Evolutionary conservation across 2,329 filamentous ascomycete genomes (phyloP).

Genomic region (Aspergillus alliaceus): DNA sequence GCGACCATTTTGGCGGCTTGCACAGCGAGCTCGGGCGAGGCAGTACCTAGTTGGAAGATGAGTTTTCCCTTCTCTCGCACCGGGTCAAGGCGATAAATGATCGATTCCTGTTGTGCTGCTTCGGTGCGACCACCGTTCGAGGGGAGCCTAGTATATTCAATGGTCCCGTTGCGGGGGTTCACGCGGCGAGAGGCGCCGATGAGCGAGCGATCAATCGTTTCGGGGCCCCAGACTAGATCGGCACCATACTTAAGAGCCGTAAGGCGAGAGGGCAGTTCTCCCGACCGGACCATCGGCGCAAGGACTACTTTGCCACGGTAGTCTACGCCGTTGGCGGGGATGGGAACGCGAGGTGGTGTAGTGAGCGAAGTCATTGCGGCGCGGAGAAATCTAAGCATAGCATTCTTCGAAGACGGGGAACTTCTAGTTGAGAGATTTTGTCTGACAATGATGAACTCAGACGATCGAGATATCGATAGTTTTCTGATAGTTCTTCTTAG

Average conservation of each 20-base stretch:
- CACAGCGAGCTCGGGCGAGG: slow-evolving; percentile 78
- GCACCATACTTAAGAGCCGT: slow-evolving; percentile 91
- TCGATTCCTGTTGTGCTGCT: slow-evolving; percentile 53
- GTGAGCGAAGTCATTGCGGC: slow-evolving; percentile 55
- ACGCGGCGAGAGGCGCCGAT: slow-evolving; percentile 79
- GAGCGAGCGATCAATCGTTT: slow-evolving; percentile 89
- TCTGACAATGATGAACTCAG: background rate
- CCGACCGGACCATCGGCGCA: slow-evolving; percentile 97
- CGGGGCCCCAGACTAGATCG: slow-evolving; percentile 95
- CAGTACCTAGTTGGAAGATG: slow-evolving; percentile 91
- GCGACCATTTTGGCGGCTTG: slow-evolving; percentile 82
- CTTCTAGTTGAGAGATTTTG: background rate
- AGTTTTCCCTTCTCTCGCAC: slow-evolving; percentile 70
- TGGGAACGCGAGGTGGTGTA: slow-evolving; percentile 68
- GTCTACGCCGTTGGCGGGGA: slow-evolving; percentile 85
- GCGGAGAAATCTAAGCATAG: slow-evolving; percentile 46
- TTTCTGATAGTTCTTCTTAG: background rate
- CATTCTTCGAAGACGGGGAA: slow-evolving; percentile 22
- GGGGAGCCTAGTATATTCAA: slow-evolving; percentile 80
- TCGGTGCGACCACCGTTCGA: slow-evolving; percentile 61
- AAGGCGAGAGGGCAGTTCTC: slow-evolving; percentile 86
- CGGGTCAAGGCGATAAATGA: slow-evolving; percentile 85
- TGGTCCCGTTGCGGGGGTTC: slow-evolving; percentile 72
- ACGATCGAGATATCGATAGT: background rate
- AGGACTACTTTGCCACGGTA: slow-evolving; percentile 93